Evolutionary conservation across 208 protist species (phyloP), one percentile per base, ranked within the genome.

Genomic region (Trypanosoma mega): DNA sequence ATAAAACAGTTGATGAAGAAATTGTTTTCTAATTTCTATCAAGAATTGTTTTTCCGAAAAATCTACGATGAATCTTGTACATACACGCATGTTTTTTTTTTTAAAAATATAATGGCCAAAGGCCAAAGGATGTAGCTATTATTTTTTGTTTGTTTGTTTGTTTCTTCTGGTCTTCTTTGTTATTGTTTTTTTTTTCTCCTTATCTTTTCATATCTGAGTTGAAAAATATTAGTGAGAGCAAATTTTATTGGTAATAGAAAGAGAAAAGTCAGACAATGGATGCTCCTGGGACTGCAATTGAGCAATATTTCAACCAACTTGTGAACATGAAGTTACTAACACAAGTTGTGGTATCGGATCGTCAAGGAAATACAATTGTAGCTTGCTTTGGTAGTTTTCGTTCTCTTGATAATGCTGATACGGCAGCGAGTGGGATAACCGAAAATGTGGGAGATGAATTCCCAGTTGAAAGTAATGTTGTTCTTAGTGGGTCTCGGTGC

Each of bases 241-340:
- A 33, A 16, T 54, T n/a, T 54, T 24, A 16, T 24, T 34, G 7
- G 14, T 16, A 39, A 12, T 39, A 12, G 34, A 39, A 39, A 39
- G 12, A 46, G 7, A 29, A 45, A 7, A 36, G 24, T 14, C 26
- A 31, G 46, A 47, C 12, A 24, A 85, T 83, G 76, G 76, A 88
- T 30, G 74, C 21, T 0, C 76, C 74, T 2, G 67, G 77, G 3
- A 90, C 85, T 44, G 84, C 81, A 3, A 68, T 96, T 46, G 82
- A 92, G 82, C 82, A 92, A 70, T 96, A 85, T 71, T 89, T 93
- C 67, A 89, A 90, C 51, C 80, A 91, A 53, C 86, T 96, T 48
- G 88, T 92, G 8, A 63, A 85, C 54, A 85, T 93, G 84, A 48
- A 71, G 1, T 77, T 93, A 6, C 59, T 93, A 11, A 77, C 86